Evolutionary conservation across 192 early-diverging fungal species (phyloP), one percentile per base, ranked within the genome.

Genomic region (Rhizophlyctis rosea): DNA sequence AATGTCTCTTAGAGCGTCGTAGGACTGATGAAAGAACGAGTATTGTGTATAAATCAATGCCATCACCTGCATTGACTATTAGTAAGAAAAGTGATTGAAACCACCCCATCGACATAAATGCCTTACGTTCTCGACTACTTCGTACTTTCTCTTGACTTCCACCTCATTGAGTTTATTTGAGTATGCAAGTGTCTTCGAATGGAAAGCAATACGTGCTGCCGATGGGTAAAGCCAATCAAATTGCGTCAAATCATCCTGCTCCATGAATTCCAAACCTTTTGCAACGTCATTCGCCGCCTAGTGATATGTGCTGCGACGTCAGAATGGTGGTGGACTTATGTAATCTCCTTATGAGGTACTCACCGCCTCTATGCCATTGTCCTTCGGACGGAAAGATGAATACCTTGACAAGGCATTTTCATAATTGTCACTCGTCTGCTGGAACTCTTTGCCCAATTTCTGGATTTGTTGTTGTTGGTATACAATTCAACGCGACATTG

Each of bases 41-140:
- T 84, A 90, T 44, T 90, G 85, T 23, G 88, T 89, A 69, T 91
- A 94, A 79, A 92, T 88, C 33, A 89, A 85, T 13, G 90, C 82
- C 35, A 88, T 74, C 31, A 88, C 77, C 85, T 85, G 54, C n/a
- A 47, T 5, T 4, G n/a, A n/a, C n/a, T n/a, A n/a, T n/a, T n/a
- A n/a, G n/a, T n/a, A n/a, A n/a, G n/a, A n/a, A 23, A 24, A 11
- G 51, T 29, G 18, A n/a, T 28, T 18, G 16, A 9, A 1, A n/a
- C n/a, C n/a, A n/a, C n/a, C n/a, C n/a, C n/a, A n/a, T n/a, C n/a
- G n/a, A n/a, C n/a, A n/a, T n/a, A 16, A 1, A 28, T 23, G 4
- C 13, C 31, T 21, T 47, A 65, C 64, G 28, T 57, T 65, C 49
- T 76, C 74, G 3, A 67, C 57, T 14, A 91, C 79, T 61, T 94